Base-by-base conservation (phyloP, 1,139 yeast genomes). In the Candida tropicalis region DNA sequence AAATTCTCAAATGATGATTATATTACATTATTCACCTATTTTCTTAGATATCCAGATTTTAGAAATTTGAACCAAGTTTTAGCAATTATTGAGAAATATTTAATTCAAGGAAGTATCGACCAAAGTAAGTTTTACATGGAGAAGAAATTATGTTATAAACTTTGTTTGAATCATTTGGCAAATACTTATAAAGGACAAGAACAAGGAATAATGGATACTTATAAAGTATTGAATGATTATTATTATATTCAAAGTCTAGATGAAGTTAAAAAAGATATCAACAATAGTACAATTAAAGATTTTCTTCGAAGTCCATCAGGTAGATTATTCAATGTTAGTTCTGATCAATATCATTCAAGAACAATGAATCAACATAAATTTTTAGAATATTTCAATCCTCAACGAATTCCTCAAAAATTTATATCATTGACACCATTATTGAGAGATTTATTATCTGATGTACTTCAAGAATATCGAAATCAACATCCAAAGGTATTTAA, bases 91-190 rank as follows among this genome's bases (percentile, higher is more conserved):
- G 77, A 73, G 47, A 48, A 56, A 10, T 49, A 62, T 44, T 57
- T 73, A 40, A 59, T 66, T 2, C 34, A 54, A 5, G 73, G 69
- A 2, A 67, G 60, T 46, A 60, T 66, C 57, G 57, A 32, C 10
- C 18, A 38, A 8, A 7, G 29, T 1, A 32, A 36, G 2, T 16
- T 34, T 4, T 41, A 41, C 23, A 24, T 27, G 18, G 46, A 46
- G n/a, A 50, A 50, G 29, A 35, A 36, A 28, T 33, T 45, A 13
- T 48, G 51, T 29, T 50, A 47, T 17, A 41, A 44, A 18, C 25
- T 47, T 3, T 44, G 49, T 39, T 39, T 50, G 33, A 31, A 38
- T 3, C 31, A 42, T 24, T 26, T 44, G 9, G 39, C 38, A 4
- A 35, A 48, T n/a, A 17, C 12, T 5, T 42, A 44, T 24, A n/a